Evolutionary conservation across 768 basidiomycete species (phyloP).

Genomic region (Panellus pusillus): DNA sequence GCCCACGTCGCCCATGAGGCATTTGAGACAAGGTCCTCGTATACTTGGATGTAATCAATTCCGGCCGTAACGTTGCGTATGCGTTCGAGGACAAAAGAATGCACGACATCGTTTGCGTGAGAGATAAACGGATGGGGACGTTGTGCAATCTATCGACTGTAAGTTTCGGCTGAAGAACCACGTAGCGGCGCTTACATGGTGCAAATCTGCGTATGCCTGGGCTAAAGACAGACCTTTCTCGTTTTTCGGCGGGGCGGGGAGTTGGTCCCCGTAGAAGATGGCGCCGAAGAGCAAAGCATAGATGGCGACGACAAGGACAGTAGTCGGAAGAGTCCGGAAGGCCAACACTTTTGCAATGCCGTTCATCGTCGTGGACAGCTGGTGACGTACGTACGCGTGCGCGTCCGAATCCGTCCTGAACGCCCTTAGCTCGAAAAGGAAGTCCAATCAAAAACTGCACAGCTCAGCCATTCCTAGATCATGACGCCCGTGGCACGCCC

Average conservation of each 20-base stretch:
- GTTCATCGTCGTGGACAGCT: too few relatives aligned
- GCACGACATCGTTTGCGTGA: slow-evolving; percentile 71
- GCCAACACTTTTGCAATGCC: slow-evolving; percentile 18
- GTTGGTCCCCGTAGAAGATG: slow-evolving; percentile 49
- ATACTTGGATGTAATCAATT: slow-evolving; percentile 47
- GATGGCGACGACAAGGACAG: slow-evolving; percentile 45
- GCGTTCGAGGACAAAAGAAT: slow-evolving; percentile 56
- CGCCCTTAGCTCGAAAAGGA: too few relatives aligned
- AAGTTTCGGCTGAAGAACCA: not conserved
- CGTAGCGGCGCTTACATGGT: slow-evolving; percentile 39
- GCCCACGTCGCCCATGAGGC: slow-evolving; percentile 37
- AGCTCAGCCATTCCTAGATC: too few relatives aligned
- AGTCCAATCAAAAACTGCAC: too few relatives aligned
- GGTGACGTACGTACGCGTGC: too few relatives aligned
- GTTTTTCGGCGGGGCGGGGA: slow-evolving; percentile 44
- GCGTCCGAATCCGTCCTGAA: too few relatives aligned
- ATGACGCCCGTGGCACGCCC: too few relatives aligned
- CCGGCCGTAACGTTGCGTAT: slow-evolving; percentile 45
- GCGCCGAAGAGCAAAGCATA: slow-evolving; percentile 49
- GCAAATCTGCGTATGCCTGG: slow-evolving; percentile 59
- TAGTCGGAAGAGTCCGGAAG: slow-evolving; percentile 44
- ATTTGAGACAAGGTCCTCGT: slow-evolving; percentile 50
- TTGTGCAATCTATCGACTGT: slow-evolving; percentile 52
- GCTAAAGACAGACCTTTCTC: slow-evolving; percentile 48
- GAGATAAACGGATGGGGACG: slow-evolving; percentile 80